These are phyloP conservation scores for Auriculariales sp. DNA, from an alignment of 768 basidiomycete species.

Conservation along the genomic window DNA sequence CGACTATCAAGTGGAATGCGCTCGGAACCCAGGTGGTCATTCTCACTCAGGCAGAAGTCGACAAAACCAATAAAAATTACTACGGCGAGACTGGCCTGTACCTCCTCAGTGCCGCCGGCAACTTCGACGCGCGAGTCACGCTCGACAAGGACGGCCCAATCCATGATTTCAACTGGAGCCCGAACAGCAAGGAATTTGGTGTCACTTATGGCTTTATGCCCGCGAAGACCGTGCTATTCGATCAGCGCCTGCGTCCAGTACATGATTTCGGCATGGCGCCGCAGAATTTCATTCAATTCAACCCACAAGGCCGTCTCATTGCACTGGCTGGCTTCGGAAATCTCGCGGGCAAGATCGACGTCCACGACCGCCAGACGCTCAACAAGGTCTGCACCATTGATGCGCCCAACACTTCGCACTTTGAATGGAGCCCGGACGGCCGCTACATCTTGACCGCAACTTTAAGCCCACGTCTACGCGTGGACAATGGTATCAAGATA, in stretches of 20 bases:
- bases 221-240: conserved; percentile 83
- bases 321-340: conserved; percentile 94
- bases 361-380: conserved; percentile 79
- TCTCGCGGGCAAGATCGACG: conserved; percentile 82
- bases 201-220: conserved; percentile 98
- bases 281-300: conserved; percentile 87
- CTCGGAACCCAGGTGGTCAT: conserved; percentile 86
- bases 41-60: conserved; percentile 90
- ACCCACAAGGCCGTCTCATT: conserved; percentile 79
- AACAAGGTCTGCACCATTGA: conserved; percentile 67
- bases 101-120: conserved; percentile 79
- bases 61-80: conserved; percentile 93
- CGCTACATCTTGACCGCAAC: conserved; percentile 89
- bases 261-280: conserved; percentile 87
- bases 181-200: conserved; percentile 91
- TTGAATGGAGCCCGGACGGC: conserved; percentile 93
- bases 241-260: conserved; percentile 72
- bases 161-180: conserved; percentile 92
- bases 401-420: conserved; percentile 85
- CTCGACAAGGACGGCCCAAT: conserved; percentile 95
- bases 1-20: conserved; percentile 2
- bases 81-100: conserved; percentile 97
- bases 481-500: conserved; percentile 94
- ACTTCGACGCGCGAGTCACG: conserved; percentile 80
- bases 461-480: conserved; percentile 85